These are phyloP conservation scores for Asterophora parasitica DNA, from an alignment of 768 basidiomycete genomes.

Conservation along the genomic window DNA sequence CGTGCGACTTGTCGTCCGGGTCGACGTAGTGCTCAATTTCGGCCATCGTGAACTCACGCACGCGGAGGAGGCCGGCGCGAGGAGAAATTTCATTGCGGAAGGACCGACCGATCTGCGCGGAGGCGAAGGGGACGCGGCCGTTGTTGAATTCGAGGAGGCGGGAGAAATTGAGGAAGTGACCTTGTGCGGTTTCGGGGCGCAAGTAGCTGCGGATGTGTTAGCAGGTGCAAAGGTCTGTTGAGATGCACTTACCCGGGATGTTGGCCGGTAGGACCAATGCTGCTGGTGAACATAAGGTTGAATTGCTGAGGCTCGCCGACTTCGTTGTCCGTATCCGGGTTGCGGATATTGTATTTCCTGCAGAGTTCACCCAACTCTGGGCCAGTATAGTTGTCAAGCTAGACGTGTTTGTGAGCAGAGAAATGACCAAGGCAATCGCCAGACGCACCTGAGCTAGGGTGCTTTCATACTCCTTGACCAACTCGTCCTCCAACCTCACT, in stretches of 20 bases:
- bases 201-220: constrained; percentile 56
- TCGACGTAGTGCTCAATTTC: constrained; percentile 99
- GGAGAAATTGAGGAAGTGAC: constrained; percentile 98
- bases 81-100: constrained; percentile 99
- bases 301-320: constrained; percentile 92
- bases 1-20: constrained; percentile 85
- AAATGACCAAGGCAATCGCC: neutral
- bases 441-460: constrained; percentile 80
- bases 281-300: constrained; percentile 98
- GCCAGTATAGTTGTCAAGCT: constrained; percentile 95
- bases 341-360: constrained; percentile 70
- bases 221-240: neutral
- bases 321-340: constrained; percentile 91
- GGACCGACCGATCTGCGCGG: constrained; percentile 91
- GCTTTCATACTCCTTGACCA: constrained; percentile 72
- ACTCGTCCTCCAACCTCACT: constrained; percentile 68
- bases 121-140: constrained; percentile 92
- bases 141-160: constrained; percentile 98
- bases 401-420: neutral
- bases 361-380: constrained; percentile 86
- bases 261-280: constrained; percentile 96
- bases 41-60: constrained; percentile 99
- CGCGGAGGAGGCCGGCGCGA: constrained; percentile 91
- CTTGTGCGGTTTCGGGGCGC: constrained; percentile 97
- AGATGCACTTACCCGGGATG: constrained; percentile 71